These are phyloP conservation scores for Cytospora mali DNA, from an alignment of 2,329 filamentous ascomycete genomes.

Conservation along the genomic window DNA sequence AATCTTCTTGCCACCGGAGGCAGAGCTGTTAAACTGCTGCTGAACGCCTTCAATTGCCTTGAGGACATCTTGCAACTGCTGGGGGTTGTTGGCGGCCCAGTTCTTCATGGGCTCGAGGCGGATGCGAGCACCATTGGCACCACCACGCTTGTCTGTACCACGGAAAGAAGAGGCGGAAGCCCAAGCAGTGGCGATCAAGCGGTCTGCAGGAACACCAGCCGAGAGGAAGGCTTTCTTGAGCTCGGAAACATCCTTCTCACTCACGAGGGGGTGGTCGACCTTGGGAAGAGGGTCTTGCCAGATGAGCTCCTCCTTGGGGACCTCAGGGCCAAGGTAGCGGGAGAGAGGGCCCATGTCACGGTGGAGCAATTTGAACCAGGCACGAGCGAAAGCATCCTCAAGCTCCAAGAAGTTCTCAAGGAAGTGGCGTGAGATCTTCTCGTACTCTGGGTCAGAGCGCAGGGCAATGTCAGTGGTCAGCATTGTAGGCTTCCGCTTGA, in stretches of 20 bases:
- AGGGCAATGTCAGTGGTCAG: conserved; percentile 75
- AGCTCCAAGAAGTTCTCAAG: conserved; percentile 70
- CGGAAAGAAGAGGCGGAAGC: conserved; percentile 73
- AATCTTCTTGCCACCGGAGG: conserved; percentile 65
- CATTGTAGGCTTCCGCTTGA: conserved; percentile 78
- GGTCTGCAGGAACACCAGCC: conserved; percentile 60
- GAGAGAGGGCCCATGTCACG: conserved; percentile 74
- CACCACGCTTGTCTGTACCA: conserved; percentile 77
- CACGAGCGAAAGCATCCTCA: conserved; percentile 68
- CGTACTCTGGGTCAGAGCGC: conserved; percentile 70
- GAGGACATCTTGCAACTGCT: conserved; percentile 65
- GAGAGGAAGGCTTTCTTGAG: conserved; percentile 71
- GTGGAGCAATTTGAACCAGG: conserved; percentile 84
- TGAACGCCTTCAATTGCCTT: conserved; percentile 65
- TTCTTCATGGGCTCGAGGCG: conserved; percentile 71
- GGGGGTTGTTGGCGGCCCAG: conserved; percentile 76
- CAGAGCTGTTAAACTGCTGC: conserved; percentile 64
- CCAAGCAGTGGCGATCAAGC: conserved; percentile 69
- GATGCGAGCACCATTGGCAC: conserved; percentile 79
- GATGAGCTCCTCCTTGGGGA: conserved; percentile 67
- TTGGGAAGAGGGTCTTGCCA: conserved; percentile 77
- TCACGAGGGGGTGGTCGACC: conserved; percentile 58
- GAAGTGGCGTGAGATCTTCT: conserved; percentile 75
- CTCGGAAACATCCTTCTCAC: conserved; percentile 62
- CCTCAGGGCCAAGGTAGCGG: conserved; percentile 75